A percentile compares a stretch with the other conserved stretches of the same genome.
phyloP scores from a whole-genome alignment of 2,329 filamentous ascomycete genomes.

The Verticillium dahliae region DNA sequence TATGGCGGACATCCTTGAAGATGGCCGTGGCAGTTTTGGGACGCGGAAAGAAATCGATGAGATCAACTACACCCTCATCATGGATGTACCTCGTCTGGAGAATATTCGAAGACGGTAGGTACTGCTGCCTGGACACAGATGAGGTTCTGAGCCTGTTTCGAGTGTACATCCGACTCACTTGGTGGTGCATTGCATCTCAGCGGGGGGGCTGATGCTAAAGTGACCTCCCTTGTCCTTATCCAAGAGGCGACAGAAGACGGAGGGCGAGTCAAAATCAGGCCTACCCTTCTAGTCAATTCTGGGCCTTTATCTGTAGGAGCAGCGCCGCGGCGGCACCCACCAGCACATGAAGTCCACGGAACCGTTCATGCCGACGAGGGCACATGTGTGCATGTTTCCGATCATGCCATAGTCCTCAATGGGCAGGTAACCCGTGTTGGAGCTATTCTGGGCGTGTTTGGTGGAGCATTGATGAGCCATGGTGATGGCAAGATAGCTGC shows the following conservation, averaged over 20 bases:
- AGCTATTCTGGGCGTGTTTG: constrained; percentile 11
- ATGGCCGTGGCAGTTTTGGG: constrained; percentile 53
- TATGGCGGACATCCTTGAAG: constrained; percentile 36
- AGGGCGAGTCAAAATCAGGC: constrained; percentile 75
- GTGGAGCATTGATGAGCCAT: constrained; percentile 27
- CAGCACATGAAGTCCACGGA: constrained; percentile 76
- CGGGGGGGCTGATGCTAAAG: constrained; percentile 58
- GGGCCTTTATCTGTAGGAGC: not conserved
- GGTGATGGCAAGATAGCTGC: not conserved
- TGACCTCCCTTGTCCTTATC: constrained; percentile 70
- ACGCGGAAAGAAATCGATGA: constrained; percentile 71
- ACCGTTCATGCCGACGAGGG: constrained; percentile 66
- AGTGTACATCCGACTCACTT: constrained; percentile 32
- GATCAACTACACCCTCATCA: constrained; percentile 66
- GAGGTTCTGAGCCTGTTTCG: not conserved
- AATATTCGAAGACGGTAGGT: constrained; percentile 68
- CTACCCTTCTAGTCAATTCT: constrained; percentile 24
- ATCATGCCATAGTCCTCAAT: constrained; percentile 78
- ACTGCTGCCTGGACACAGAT: constrained; percentile 48
- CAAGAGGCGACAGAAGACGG: constrained; percentile 66
- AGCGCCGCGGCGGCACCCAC: constrained; percentile 31
- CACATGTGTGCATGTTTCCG: constrained; percentile 74
- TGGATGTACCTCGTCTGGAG: constrained; percentile 72
- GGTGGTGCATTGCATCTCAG: constrained; percentile 50
- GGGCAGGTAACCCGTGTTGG: constrained; percentile 40